These are phyloP conservation scores for Gossypium aridum DNA, from an alignment of 441 rosid genomes.

Conservation along the genomic window DNA sequence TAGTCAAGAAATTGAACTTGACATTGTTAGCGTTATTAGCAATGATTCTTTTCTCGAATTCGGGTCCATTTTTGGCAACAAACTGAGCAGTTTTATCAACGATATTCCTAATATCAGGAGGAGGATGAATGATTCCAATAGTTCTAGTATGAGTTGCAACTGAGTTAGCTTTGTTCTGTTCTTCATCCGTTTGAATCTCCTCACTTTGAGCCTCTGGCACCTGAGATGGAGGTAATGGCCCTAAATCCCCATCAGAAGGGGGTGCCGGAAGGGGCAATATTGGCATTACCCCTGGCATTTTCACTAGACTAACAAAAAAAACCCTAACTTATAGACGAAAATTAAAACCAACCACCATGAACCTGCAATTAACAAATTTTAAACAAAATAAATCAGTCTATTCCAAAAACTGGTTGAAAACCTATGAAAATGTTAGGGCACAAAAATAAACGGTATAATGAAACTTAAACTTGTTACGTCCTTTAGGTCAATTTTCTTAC, in stretches of 20 bases:
- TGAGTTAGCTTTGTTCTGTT: conserved; percentile 38
- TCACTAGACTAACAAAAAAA: conserved; percentile 2
- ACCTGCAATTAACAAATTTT: conserved; percentile 12
- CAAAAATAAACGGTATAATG: not conserved
- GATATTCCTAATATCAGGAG: conserved; percentile 78
- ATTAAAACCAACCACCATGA: conserved; percentile 7
- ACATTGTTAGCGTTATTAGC: conserved; percentile 68
- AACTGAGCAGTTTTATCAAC: conserved; percentile 87
- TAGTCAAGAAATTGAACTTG: conserved; percentile 71
- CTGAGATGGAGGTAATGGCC: conserved; percentile 70
- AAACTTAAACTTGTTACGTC: not conserved
- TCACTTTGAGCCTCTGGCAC: conserved; percentile 37
- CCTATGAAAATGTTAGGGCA: not conserved
- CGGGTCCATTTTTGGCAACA: conserved; percentile 80
- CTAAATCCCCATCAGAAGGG: conserved; percentile 56
- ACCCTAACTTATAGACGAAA: not conserved
- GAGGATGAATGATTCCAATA: conserved; percentile 93
- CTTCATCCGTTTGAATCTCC: conserved; percentile 38
- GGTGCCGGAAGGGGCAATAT: conserved; percentile 88
- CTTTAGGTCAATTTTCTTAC: not conserved
- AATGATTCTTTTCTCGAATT: conserved; percentile 75
- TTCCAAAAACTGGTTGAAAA: not conserved
- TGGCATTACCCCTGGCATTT: conserved; percentile 47
- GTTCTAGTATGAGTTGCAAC: conserved; percentile 78
- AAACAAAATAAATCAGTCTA: not conserved